Percentiles rank a stretch among this genome's conserved stretches.
These are phyloP conservation scores for Puccinia hordei DNA, from an alignment of 1,284 basidiomycete species.

Conservation along the genomic window DNA sequence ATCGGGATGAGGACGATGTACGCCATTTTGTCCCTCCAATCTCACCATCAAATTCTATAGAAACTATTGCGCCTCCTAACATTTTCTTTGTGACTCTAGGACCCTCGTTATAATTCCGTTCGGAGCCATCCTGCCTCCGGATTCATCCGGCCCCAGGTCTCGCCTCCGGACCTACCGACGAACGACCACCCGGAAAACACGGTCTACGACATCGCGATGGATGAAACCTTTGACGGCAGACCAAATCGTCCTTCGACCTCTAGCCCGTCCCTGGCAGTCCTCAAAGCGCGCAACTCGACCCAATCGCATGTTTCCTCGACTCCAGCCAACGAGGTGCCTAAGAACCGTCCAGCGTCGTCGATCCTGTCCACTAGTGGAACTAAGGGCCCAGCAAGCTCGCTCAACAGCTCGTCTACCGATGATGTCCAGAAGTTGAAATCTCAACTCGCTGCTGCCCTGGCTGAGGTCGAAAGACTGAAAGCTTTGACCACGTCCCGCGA, in stretches of 20 bases:
- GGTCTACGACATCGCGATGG: conserved; percentile 30
- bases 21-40: neutral
- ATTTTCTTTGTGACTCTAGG: conserved; percentile 19
- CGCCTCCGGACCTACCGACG: conserved; percentile 21
- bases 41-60: neutral
- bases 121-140: neutral
- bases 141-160: conserved; percentile 10
- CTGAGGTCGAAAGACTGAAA: conserved; percentile 52
- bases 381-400: neutral
- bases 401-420: conserved; percentile 10
- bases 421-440: conserved; percentile 35
- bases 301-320: conserved; percentile 17
- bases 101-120: conserved; percentile 43
- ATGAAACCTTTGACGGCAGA: conserved; percentile 23
- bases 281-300: conserved; percentile 26
- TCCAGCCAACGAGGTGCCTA: neutral
- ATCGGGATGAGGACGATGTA: conserved; percentile 52
- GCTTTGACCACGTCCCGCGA: conserved; percentile 27
- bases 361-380: conserved; percentile 14
- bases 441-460: conserved; percentile 55
- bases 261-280: neutral
- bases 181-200: conserved; percentile 30
- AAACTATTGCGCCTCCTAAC: neutral
- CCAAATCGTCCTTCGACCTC: conserved; percentile 12
- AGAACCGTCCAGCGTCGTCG: conserved; percentile 10